These are phyloP conservation scores for Grifola frondosa DNA, from an alignment of 1,284 basidiomycete genomes.

Conservation along the genomic window DNA sequence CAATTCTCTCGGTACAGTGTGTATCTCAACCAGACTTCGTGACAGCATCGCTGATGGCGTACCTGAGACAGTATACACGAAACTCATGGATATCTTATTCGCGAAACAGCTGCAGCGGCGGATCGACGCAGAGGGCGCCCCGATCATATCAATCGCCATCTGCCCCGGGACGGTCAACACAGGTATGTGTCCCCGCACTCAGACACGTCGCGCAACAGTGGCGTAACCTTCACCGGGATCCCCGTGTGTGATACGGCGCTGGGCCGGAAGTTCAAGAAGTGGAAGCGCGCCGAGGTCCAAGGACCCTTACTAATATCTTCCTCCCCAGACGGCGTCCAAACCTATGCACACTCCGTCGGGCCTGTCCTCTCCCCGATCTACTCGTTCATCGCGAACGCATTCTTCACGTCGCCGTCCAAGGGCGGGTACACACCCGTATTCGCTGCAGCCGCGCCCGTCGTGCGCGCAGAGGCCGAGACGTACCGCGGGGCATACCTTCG, in stretches of 20 bases:
- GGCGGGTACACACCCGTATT: conserved; percentile 45
- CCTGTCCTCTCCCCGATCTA: conserved; percentile 22
- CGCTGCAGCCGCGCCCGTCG: conserved; percentile 43
- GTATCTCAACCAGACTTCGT: conserved; percentile 8
- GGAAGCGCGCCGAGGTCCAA: no score
- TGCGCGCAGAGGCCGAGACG: conserved; percentile 33
- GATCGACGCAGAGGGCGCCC: conserved; percentile 25
- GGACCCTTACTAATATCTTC: no score
- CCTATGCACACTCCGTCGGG: conserved; percentile 16
- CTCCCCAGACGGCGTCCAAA: conserved; percentile 20
- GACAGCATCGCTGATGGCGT: neutral
- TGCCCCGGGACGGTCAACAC: conserved; percentile 45
- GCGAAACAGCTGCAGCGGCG: conserved; percentile 29
- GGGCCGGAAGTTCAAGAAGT: no score
- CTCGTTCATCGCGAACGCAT: conserved; percentile 25
- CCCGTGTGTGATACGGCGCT: no score
- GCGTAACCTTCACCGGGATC: no score
- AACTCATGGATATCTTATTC: conserved; percentile 33
- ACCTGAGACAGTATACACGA: conserved; percentile 31
- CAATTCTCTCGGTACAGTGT: conserved; percentile 39
- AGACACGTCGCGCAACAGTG: no score
- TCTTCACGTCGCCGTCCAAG: conserved; percentile 38
- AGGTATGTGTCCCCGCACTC: conserved; percentile 22
- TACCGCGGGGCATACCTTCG: conserved; percentile 48
- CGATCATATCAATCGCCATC: conserved; percentile 29